Conservation (phyloP, 768 basidiomycete genomes). For the Wakefieldia striispora region DNA sequence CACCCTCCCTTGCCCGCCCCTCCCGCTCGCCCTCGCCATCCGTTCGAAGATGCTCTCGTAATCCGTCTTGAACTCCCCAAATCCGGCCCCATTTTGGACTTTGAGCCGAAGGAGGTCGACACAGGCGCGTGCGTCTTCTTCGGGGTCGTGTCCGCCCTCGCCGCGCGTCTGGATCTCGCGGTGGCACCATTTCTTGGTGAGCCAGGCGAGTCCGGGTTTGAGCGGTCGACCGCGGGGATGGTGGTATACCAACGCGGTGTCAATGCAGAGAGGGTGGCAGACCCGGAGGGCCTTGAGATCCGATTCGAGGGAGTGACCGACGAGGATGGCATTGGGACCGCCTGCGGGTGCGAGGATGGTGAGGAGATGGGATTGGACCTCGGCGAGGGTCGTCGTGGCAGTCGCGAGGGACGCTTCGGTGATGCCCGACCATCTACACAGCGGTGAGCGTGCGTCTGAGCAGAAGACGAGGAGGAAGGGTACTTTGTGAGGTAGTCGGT, state of each 20-base stretch:
- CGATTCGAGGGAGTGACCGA: conserved; percentile 95
- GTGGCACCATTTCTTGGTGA: conserved; percentile 90
- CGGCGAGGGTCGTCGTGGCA: conserved; percentile 73
- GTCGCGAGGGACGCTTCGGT: conserved; percentile 66
- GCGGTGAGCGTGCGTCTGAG: neutral
- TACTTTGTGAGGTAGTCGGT: conserved; percentile 91
- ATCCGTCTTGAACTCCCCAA: conserved; percentile 84
- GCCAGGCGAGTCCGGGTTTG: conserved; percentile 96
- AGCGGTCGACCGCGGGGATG: conserved; percentile 92
- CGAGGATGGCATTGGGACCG: conserved; percentile 67
- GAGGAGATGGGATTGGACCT: conserved; percentile 75
- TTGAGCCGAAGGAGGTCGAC: conserved; percentile 83
- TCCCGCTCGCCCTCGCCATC: conserved; percentile 54
- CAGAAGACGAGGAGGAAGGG: conserved; percentile 6
- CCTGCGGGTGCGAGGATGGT: conserved; percentile 53
- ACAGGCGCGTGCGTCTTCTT: conserved; percentile 91
- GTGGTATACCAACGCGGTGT: conserved; percentile 87
- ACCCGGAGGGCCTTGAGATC: conserved; percentile 88
- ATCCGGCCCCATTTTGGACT: conserved; percentile 69
- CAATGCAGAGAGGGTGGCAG: conserved; percentile 83
- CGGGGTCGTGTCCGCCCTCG: conserved; percentile 88
- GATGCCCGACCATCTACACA: conserved; percentile 85
- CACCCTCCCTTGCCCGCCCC: conserved; percentile 42
- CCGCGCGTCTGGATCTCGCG: conserved; percentile 86
- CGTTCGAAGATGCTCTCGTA: conserved; percentile 88